Percentiles rank a stretch among this genome's conserved stretches.
Conservation (phyloP, 331 rosid genomes). For the Cydonia oblonga region DNA sequence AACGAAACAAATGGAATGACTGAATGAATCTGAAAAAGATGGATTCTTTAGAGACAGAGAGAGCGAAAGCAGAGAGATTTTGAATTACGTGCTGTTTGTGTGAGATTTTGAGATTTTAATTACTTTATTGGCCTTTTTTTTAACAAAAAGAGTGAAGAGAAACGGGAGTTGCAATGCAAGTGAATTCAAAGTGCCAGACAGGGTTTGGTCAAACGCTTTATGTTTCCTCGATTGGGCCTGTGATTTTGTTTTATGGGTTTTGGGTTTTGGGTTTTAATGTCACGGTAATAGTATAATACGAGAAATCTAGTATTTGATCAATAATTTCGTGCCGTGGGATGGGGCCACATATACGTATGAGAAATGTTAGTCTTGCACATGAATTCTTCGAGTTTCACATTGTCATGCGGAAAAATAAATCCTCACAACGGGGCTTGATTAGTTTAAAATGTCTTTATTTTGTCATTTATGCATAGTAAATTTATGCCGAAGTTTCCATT, state of each 20-base stretch:
- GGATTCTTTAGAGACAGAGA: not conserved
- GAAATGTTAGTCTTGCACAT: no score
- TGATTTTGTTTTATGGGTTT: not conserved
- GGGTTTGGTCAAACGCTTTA: not conserved
- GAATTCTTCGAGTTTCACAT: no score
- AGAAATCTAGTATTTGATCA: no score
- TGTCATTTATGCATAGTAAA: no score
- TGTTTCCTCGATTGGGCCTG: not conserved
- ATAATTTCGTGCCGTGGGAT: rapidly evolving
- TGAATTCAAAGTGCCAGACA: conserved; percentile 1
- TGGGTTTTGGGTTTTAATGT: no score
- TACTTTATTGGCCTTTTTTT: conserved; percentile 3
- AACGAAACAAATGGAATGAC: not conserved
- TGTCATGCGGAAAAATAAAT: no score
- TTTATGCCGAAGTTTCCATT: no score
- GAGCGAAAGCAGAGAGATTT: conserved; percentile 15
- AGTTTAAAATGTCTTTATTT: no score
- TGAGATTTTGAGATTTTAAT: not conserved
- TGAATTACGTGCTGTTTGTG: conserved; percentile 27
- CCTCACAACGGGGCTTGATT: no score
- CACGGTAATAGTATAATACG: no score
- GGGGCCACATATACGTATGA: no score
- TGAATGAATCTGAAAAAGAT: conserved; percentile 14
- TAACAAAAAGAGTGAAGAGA: conserved; percentile 7
- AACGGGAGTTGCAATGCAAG: conserved; percentile 10